Evolutionary conservation across 2,329 filamentous ascomycete species (phyloP).

Genomic region (Botrytis medusae): DNA sequence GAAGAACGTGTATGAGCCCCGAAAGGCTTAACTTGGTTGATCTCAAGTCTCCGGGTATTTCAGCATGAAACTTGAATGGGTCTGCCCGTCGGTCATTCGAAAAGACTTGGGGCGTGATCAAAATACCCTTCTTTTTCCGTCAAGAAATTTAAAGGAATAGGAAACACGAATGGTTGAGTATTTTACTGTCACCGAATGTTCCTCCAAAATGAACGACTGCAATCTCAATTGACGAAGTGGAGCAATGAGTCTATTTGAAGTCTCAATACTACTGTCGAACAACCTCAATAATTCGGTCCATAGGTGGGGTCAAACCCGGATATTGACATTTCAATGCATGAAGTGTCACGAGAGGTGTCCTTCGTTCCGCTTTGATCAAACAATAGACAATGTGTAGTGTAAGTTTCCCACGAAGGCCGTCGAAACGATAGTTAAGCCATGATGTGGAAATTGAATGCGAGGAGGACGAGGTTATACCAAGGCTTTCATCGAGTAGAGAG

Average conservation of each 20-base stretch:
- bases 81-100: background rate
- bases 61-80: background rate
- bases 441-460: constrained; percentile 5
- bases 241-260: background rate
- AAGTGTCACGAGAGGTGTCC: background rate
- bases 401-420: background rate
- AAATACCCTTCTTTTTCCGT: background rate
- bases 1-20: background rate
- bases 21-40: background rate
- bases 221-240: background rate
- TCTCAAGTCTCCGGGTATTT: too few species aligned
- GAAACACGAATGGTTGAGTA: background rate
- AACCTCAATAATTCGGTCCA: background rate
- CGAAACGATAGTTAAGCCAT: background rate
- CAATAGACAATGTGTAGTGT: background rate
- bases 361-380: background rate
- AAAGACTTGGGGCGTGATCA: background rate
- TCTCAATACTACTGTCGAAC: background rate
- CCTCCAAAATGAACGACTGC: background rate
- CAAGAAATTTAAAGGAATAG: too few species aligned
- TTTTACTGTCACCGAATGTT: background rate
- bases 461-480: constrained; percentile 1
- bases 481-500: background rate
- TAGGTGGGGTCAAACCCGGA: background rate
- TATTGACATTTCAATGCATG: background rate